phyloP scores from a whole-genome alignment of 164 flowering plant species.

The Houttuynia cordata region DNA sequence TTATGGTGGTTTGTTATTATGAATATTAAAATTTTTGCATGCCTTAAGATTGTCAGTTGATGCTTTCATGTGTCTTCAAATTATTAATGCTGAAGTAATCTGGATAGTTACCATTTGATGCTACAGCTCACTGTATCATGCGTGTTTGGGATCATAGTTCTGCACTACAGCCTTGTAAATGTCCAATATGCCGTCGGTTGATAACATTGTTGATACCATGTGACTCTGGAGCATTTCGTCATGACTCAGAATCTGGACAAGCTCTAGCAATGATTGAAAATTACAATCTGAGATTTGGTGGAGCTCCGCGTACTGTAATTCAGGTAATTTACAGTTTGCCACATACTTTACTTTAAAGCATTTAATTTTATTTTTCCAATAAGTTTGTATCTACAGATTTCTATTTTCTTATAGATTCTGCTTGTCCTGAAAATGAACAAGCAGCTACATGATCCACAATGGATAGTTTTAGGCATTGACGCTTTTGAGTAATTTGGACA shows the following conservation, averaged over 20 bases:
- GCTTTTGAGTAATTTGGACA: too few species aligned
- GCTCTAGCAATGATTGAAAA: slow-evolving; percentile 35
- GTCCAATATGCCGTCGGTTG: slow-evolving; percentile 78
- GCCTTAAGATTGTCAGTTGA: neutral
- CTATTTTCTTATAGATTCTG: too few species aligned
- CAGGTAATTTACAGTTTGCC: slow-evolving; percentile 72
- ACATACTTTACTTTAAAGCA: too few species aligned
- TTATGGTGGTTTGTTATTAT: neutral
- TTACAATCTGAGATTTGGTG: slow-evolving; percentile 71
- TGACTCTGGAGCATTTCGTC: slow-evolving; percentile 27
- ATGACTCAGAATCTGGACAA: slow-evolving; percentile 34
- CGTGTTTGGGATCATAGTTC: slow-evolving; percentile 75
- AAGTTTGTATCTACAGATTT: neutral
- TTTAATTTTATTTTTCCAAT: too few species aligned
- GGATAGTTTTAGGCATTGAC: neutral
- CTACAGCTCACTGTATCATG: slow-evolving; percentile 63
- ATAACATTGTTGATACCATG: slow-evolving; percentile 71
- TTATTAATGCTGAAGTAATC: neutral
- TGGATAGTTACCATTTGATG: neutral
- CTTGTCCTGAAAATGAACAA: neutral
- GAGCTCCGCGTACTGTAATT: slow-evolving; percentile 26
- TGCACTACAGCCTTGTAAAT: slow-evolving; percentile 67
- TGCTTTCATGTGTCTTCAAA: neutral
- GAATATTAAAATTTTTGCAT: neutral
- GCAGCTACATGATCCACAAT: neutral